Conservation (phyloP, 495 filamentous ascomycete genomes). For the Xylaria curta region DNA sequence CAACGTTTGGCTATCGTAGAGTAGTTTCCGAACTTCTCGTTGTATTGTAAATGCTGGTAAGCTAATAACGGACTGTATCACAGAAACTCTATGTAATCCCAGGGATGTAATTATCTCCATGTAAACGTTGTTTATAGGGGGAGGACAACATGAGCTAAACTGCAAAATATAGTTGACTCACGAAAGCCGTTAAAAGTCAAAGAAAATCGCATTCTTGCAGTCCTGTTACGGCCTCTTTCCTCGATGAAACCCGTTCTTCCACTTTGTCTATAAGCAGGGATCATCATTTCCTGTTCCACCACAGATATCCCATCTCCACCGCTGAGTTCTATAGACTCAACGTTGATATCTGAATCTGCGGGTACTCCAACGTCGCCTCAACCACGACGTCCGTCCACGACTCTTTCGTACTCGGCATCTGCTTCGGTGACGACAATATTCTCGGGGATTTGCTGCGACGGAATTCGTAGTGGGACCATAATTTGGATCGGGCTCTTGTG, state of each 20-base stretch:
- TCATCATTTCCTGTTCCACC: background rate
- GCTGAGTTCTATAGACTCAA: background rate
- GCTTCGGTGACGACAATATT: background rate
- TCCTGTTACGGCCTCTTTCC: background rate
- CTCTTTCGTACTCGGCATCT: background rate
- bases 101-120: background rate
- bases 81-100: background rate
- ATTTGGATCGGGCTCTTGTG: background rate
- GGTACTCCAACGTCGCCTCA: background rate
- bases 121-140: background rate
- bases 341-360: background rate
- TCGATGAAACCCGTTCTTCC: background rate
- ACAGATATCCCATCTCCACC: background rate
- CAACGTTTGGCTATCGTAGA: background rate
- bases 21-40: background rate
- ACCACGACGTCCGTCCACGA: background rate
- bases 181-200: background rate
- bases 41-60: background rate
- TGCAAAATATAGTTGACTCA: background rate
- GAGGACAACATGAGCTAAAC: background rate
- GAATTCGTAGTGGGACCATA: background rate
- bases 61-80: background rate
- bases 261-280: background rate
- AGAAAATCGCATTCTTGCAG: background rate
- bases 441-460: background rate